phyloP scores from a whole-genome alignment of 331 rosid genomes.

The Malus hybrid region DNA sequence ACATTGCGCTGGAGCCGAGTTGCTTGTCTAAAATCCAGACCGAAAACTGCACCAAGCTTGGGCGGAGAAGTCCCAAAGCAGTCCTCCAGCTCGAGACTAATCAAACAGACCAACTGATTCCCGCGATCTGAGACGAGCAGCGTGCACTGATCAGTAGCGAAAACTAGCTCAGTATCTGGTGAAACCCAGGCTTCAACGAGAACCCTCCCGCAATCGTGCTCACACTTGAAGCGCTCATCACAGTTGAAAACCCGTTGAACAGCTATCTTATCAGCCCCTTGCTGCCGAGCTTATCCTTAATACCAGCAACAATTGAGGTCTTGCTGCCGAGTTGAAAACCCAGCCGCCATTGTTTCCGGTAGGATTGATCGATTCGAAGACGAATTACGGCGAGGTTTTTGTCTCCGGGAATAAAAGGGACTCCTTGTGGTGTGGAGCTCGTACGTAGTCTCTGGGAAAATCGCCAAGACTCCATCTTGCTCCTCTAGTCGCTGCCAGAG shows the following conservation, averaged over 20 bases:
- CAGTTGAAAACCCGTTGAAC: no score
- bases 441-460: slow-evolving; percentile 72
- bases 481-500: slow-evolving; percentile 27
- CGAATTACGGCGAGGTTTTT: not conserved
- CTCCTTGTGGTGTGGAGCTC: slow-evolving; percentile 85
- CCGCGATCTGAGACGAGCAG: slow-evolving; percentile 48
- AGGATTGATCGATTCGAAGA: not conserved
- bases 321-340: no score
- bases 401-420: slow-evolving; percentile 18
- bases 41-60: slow-evolving; percentile 34
- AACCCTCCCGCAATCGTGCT: slow-evolving; percentile 66
- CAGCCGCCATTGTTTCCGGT: slow-evolving; percentile 13
- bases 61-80: slow-evolving; percentile 34
- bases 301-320: no score
- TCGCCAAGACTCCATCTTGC: slow-evolving; percentile 58
- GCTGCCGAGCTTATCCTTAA: no score
- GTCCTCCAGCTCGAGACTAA: slow-evolving; percentile 55
- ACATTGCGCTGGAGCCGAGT: slow-evolving; percentile 6
- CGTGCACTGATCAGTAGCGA: slow-evolving; percentile 38
- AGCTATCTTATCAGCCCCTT: no score
- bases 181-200: slow-evolving; percentile 35
- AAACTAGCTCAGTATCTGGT: slow-evolving; percentile 38
- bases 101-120: slow-evolving; percentile 40
- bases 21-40: slow-evolving; percentile 37
- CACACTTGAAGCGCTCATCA: slow-evolving; percentile 19